A percentile compares a stretch with the other conserved stretches of the same genome.
phyloP scores from a whole-genome alignment of 148 eudicot genomes.

The Rhododendron henanense region DNA sequence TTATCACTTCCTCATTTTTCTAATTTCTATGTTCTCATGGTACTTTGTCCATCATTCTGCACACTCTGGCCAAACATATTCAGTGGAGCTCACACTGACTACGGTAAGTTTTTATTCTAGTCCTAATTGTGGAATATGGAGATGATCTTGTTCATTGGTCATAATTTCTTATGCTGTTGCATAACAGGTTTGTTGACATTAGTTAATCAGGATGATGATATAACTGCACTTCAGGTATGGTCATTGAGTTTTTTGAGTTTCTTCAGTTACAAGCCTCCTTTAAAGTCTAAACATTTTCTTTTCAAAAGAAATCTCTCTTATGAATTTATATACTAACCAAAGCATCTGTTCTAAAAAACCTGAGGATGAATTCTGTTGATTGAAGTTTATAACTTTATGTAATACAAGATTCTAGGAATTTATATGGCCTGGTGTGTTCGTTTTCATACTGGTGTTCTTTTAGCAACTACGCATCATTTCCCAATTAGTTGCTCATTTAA shows the following conservation, averaged over 20 bases:
- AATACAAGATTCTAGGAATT: not conserved
- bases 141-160: not conserved
- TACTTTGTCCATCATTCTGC: constrained; percentile 15
- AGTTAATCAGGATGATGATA: constrained; percentile 86
- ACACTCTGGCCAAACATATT: constrained; percentile 20
- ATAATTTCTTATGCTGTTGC: constrained; percentile 9
- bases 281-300: not conserved
- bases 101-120: constrained; percentile 44
- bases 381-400: not conserved
- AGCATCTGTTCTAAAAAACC: not conserved
- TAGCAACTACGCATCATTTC: not conserved
- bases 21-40: not conserved
- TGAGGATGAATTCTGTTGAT: not conserved
- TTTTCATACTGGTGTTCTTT: not conserved
- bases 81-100: constrained; percentile 98
- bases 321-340: not conserved
- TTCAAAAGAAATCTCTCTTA: not conserved
- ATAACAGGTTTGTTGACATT: constrained; percentile 74
- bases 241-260: not conserved
- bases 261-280: not conserved
- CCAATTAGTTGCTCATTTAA: not conserved
- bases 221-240: constrained; percentile 81
- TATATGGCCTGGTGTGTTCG: not conserved
- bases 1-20: constrained; percentile 3
- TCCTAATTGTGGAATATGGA: not conserved